Percentiles rank a stretch among this genome's conserved stretches.
These are phyloP conservation scores for Wickerhamomyces sp. DNA, from an alignment of 1,139 yeast genomes.

Conservation along the genomic window DNA sequence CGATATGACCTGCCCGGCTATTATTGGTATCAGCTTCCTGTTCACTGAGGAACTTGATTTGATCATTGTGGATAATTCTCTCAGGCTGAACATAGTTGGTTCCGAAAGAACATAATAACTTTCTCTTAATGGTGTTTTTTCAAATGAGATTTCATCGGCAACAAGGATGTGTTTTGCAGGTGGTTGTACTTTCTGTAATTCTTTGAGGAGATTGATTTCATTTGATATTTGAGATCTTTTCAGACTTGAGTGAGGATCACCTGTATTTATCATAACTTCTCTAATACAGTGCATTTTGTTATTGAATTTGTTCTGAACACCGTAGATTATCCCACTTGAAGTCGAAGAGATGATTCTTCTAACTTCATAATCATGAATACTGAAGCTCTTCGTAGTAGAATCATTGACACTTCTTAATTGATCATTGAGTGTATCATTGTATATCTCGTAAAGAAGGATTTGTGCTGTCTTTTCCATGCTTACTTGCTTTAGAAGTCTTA, in stretches of 20 bases:
- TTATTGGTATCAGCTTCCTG: not conserved
- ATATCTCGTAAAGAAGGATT: not conserved
- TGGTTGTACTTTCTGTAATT: not conserved
- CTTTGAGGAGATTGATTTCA: not conserved
- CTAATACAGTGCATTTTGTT: conserved; percentile 1
- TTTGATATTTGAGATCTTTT: not conserved
- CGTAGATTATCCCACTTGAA: conserved; percentile 2
- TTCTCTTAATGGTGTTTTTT: conserved; percentile 8
- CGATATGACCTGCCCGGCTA: conserved; percentile 7
- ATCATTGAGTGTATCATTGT: not conserved
- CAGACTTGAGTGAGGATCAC: not conserved
- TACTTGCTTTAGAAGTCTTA: no score
- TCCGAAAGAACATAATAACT: conserved; percentile 6
- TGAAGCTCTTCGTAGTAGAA: not conserved
- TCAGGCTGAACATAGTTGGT: conserved; percentile 5
- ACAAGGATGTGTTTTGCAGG: not conserved
- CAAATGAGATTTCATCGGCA: conserved; percentile 1
- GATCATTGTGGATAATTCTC: conserved; percentile 2
- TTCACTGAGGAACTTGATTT: not conserved
- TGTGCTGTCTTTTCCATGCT: not conserved
- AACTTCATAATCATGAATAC: conserved; percentile 4
- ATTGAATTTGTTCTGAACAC: conserved; percentile 1
- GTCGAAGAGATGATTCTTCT: conserved; percentile 1
- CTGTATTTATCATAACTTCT: not conserved
- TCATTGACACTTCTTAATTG: not conserved